A percentile compares a stretch with the other conserved stretches of the same genome.
Evolutionary conservation across 148 eudicot genomes (phyloP).

Genomic region (Limonium bicolor): DNA sequence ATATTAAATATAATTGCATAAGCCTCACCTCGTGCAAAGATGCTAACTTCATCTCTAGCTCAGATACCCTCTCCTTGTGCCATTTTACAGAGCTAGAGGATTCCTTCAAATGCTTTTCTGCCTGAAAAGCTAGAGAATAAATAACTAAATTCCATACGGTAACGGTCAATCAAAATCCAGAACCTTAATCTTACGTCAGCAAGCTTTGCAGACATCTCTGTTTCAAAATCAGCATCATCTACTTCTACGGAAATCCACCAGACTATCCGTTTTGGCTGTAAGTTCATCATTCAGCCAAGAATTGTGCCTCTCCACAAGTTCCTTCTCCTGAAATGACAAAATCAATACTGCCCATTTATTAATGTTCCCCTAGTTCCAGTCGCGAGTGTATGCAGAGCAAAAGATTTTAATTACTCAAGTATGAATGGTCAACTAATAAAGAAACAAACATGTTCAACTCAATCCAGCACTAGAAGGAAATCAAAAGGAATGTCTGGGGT

Average conservation of each 20-base stretch:
- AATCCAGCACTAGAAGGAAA: too few relatives aligned
- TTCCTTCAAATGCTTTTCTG: slow-evolving; percentile 54
- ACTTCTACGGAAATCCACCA: slow-evolving; percentile 47
- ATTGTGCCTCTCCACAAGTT: slow-evolving; percentile 84
- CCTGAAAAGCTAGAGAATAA: slow-evolving; percentile 11
- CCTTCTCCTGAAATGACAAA: slow-evolving; percentile 50
- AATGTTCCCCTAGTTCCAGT: too few relatives aligned
- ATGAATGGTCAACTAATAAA: too few relatives aligned
- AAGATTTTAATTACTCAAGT: too few relatives aligned
- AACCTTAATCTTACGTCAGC: slow-evolving; percentile 32
- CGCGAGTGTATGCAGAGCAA: too few relatives aligned
- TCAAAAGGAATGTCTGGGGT: too few relatives aligned
- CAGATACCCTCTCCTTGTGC: slow-evolving; percentile 60
- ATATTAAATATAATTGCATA: neutral
- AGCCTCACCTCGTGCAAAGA: slow-evolving; percentile 45
- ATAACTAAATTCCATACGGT: neutral
- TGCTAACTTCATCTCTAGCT: slow-evolving; percentile 52
- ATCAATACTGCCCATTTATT: neutral
- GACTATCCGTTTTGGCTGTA: slow-evolving; percentile 41
- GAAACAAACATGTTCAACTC: too few relatives aligned
- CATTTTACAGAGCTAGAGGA: slow-evolving; percentile 48
- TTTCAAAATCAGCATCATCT: slow-evolving; percentile 53
- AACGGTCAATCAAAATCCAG: neutral
- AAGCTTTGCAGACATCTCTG: slow-evolving; percentile 66
- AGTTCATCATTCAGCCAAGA: slow-evolving; percentile 85